phyloP scores from a whole-genome alignment of 148 eudicot species.

The Rhododendron molle region DNA sequence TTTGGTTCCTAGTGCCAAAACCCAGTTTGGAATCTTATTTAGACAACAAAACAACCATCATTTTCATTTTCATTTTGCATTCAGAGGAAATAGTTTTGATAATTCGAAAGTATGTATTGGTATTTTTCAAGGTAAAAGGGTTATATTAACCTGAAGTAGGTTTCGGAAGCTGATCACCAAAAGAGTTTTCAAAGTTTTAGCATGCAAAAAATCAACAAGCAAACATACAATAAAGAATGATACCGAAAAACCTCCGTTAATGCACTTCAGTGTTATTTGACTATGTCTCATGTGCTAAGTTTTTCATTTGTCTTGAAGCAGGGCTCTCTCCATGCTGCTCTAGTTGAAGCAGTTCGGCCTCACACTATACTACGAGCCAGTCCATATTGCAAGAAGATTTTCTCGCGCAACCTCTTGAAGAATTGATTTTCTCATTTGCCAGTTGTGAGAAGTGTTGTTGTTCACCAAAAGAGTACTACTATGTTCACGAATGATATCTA shows the following conservation, averaged over 20 bases:
- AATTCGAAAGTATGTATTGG: not conserved
- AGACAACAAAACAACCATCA: not conserved
- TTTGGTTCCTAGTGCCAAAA: not conserved
- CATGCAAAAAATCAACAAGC: not conserved
- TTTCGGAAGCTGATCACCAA: not conserved
- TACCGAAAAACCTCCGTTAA: no score
- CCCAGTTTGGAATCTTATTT: not conserved
- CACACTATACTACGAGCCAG: slow-evolving; percentile 46
- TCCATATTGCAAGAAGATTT: slow-evolving; percentile 68
- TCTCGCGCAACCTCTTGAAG: slow-evolving; percentile 47
- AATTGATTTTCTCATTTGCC: slow-evolving; percentile 32
- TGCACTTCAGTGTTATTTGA: not conserved
- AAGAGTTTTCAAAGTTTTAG: not conserved
- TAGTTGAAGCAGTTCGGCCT: slow-evolving; percentile 50
- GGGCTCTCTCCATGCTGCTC: slow-evolving; percentile 38
- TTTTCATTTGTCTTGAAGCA: slow-evolving; percentile 15
- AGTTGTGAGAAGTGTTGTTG: slow-evolving; percentile 18
- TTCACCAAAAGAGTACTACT: not conserved
- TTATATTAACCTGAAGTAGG: not conserved
- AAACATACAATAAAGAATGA: no score
- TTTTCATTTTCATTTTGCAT: not conserved
- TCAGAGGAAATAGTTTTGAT: not conserved
- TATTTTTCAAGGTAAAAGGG: not conserved
- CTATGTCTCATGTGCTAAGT: not conserved
- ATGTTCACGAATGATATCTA: not conserved